Percentiles rank a stretch among this genome's conserved stretches.
Evolutionary conservation across 2,329 filamentous ascomycete species (phyloP).

Genomic region (Trichoderma sp.): DNA sequence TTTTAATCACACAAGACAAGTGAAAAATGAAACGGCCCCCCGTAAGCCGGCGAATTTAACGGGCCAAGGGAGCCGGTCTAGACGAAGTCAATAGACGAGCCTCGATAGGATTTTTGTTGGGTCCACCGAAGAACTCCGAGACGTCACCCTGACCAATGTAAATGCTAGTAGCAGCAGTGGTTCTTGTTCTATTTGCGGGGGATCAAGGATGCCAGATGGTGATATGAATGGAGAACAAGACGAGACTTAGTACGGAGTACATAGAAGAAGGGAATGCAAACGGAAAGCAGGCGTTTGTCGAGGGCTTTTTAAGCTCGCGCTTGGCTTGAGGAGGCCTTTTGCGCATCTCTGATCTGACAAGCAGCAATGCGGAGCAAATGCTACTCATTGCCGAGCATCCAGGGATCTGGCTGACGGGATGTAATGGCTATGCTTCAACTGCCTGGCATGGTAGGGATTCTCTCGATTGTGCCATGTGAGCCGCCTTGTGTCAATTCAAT

Average conservation of each 20-base stretch:
- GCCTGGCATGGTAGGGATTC: neutral
- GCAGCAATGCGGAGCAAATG: neutral
- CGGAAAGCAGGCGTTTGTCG: neutral
- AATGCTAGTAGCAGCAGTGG: neutral
- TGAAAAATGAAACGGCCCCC: neutral
- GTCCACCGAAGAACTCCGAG: neutral
- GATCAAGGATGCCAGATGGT: neutral
- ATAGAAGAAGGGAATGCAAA: neutral
- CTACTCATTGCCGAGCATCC: neutral
- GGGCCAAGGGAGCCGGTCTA: neutral
- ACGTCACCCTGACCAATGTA: neutral
- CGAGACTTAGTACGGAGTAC: neutral
- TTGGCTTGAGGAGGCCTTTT: neutral
- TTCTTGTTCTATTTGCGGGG: neutral
- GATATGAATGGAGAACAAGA: neutral
- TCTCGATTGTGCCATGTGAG: neutral
- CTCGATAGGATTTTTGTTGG: conserved; percentile 7
- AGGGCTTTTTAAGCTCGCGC: neutral
- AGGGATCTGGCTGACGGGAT: conserved; percentile 8
- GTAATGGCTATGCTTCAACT: neutral
- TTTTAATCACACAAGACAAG: neutral
- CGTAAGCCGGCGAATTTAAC: neutral
- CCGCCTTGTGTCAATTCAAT: neutral
- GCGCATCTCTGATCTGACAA: neutral
- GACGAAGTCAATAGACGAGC: neutral